Evolutionary conservation across 352 stramenopile genomes (phyloP).

Genomic region (Blastocystis sp.): DNA sequence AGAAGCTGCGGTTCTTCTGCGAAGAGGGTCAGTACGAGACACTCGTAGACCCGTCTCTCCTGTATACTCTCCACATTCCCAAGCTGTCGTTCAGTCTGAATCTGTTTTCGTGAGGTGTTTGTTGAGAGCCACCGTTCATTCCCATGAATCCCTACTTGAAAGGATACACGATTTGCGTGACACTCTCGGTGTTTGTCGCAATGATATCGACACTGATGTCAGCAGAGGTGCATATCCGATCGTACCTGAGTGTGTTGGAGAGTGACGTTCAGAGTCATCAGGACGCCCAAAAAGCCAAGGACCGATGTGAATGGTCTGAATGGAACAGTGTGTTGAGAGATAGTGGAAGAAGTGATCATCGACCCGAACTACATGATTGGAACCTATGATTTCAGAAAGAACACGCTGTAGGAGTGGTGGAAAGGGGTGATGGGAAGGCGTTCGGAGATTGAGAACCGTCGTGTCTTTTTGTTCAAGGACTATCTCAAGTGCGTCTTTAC

Average conservation of each 20-base stretch:
- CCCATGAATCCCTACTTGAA: not conserved
- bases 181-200: not conserved
- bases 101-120: not conserved
- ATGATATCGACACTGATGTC: not conserved
- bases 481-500: not conserved
- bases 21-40: not conserved
- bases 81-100: not conserved
- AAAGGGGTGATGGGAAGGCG: not conserved
- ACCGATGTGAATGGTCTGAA: not conserved
- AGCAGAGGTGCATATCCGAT: not conserved
- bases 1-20: not conserved
- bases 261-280: not conserved
- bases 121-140: not conserved
- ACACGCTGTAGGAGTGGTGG: not conserved
- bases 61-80: not conserved
- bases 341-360: not conserved
- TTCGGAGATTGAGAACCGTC: slow-evolving; percentile 14
- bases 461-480: not conserved
- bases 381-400: slow-evolving; percentile 20
- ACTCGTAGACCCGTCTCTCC: not conserved
- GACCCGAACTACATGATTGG: not conserved
- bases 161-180: slow-evolving; percentile 20
- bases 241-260: not conserved
- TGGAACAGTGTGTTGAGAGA: not conserved
- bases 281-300: not conserved